Percentiles rank a stretch among this genome's conserved stretches.
Evolutionary conservation across 345 rosid genomes (phyloP).

Genomic region (Arabidopsis arenosa): DNA sequence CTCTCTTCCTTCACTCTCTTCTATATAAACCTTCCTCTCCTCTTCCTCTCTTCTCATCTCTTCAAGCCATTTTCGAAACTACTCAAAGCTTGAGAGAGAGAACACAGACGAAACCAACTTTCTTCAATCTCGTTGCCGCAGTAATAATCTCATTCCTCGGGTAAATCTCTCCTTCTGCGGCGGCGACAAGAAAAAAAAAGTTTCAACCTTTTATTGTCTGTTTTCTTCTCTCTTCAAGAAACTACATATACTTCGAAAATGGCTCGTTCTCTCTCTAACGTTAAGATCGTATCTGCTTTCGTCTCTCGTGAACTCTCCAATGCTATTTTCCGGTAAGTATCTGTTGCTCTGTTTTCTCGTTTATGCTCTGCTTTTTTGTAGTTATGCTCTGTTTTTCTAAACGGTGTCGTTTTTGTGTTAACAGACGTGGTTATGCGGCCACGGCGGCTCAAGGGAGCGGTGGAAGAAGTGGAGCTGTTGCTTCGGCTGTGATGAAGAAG

Average conservation of each 20-base stretch:
- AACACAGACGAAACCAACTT: constrained; percentile 33
- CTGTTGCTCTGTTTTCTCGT: constrained; percentile 12
- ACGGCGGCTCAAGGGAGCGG: constrained; percentile 42
- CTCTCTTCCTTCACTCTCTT: not conserved
- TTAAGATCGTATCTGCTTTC: constrained; percentile 46
- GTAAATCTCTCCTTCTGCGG: constrained; percentile 36
- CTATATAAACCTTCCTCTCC: constrained; percentile 38
- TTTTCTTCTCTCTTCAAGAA: constrained; percentile 24
- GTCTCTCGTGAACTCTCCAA: constrained; percentile 44
- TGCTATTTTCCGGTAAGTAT: constrained; percentile 44
- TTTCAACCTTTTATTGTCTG: constrained; percentile 27
- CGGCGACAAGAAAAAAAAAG: constrained; percentile 27
- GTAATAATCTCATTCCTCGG: not conserved
- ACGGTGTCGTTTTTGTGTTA: constrained; percentile 10
- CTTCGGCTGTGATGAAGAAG: constrained; percentile 49
- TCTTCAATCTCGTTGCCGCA: constrained; percentile 41
- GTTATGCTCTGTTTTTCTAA: constrained; percentile 32
- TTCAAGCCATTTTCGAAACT: constrained; percentile 21
- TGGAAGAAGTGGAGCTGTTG: constrained; percentile 37
- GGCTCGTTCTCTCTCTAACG: constrained; percentile 49
- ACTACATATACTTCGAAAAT: constrained; percentile 21
- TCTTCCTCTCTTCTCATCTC: constrained; percentile 29
- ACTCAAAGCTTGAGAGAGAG: constrained; percentile 29
- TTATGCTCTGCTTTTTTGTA: not conserved
- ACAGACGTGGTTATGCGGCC: constrained; percentile 50